Evolutionary conservation across 2,329 filamentous ascomycete genomes (phyloP).

Genomic region (Cercospora nicotianae): DNA sequence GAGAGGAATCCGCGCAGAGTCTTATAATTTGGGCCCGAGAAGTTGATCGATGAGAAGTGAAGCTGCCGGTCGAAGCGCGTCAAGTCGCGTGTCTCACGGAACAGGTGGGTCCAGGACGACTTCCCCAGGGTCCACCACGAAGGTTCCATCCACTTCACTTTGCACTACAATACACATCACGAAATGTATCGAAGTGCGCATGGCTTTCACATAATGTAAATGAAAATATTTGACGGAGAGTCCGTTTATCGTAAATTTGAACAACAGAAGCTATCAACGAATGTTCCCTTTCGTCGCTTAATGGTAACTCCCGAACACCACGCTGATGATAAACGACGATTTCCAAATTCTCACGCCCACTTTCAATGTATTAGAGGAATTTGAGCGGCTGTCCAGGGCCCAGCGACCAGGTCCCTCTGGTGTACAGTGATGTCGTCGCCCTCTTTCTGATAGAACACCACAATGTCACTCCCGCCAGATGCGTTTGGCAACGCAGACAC

Average conservation of each 20-base stretch:
- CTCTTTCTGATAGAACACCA: constrained; percentile 38
- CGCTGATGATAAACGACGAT: background rate
- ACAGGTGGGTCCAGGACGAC: background rate
- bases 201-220: background rate
- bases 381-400: constrained; percentile 32
- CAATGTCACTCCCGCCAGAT: constrained; percentile 35
- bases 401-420: constrained; percentile 34
- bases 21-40: background rate
- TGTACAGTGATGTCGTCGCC: constrained; percentile 36
- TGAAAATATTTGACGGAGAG: too few relatives aligned
- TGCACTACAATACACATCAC: background rate
- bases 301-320: background rate
- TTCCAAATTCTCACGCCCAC: background rate
- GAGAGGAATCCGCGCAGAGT: background rate
- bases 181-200: background rate
- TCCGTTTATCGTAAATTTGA: background rate
- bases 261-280: background rate
- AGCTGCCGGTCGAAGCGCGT: constrained; percentile 4
- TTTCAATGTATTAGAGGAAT: constrained; percentile 18
- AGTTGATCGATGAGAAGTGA: background rate
- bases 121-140: background rate
- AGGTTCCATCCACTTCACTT: background rate
- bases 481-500: constrained; percentile 40
- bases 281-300: background rate
- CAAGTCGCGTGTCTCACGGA: constrained; percentile 6